These are phyloP conservation scores for Daphne laureola DNA, from an alignment of 441 rosid species.

Conservation along the genomic window DNA sequence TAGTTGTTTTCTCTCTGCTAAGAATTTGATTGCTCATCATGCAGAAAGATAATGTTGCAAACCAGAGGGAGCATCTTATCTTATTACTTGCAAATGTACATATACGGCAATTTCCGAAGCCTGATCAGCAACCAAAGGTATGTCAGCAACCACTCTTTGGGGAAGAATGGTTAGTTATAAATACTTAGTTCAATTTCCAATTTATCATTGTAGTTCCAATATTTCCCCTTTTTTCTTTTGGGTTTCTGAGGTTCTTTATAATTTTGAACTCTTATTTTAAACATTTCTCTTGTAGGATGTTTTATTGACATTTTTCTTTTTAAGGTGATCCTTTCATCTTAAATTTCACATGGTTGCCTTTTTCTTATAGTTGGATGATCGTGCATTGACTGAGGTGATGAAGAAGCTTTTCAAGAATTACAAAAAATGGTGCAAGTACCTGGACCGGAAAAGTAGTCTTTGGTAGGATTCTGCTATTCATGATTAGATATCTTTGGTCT, in stretches of 20 bases:
- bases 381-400: constrained; percentile 93
- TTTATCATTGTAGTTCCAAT: too few relatives aligned
- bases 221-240: too few relatives aligned
- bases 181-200: background rate
- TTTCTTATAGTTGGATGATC: constrained; percentile 75
- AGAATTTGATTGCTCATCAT: constrained; percentile 10
- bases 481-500: background rate
- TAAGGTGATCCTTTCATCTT: background rate
- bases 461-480: constrained; percentile 39
- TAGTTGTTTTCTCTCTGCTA: constrained; percentile 7
- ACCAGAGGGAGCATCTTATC: constrained; percentile 98
- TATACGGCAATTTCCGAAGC: constrained; percentile 92
- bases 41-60: constrained; percentile 96
- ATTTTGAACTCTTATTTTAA: background rate
- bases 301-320: background rate
- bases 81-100: constrained; percentile 94
- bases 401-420: constrained; percentile 96
- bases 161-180: background rate
- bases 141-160: constrained; percentile 12
- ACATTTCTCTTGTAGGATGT: too few relatives aligned
- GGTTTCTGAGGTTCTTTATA: too few relatives aligned
- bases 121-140: constrained; percentile 98
- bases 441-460: constrained; percentile 92
- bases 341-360: constrained; percentile 2
- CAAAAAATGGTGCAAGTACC: constrained; percentile 97